Percentiles rank a stretch among this genome's conserved stretches.
phyloP scores from a whole-genome alignment of 257 asterid species.

The Solanum acaule region DNA sequence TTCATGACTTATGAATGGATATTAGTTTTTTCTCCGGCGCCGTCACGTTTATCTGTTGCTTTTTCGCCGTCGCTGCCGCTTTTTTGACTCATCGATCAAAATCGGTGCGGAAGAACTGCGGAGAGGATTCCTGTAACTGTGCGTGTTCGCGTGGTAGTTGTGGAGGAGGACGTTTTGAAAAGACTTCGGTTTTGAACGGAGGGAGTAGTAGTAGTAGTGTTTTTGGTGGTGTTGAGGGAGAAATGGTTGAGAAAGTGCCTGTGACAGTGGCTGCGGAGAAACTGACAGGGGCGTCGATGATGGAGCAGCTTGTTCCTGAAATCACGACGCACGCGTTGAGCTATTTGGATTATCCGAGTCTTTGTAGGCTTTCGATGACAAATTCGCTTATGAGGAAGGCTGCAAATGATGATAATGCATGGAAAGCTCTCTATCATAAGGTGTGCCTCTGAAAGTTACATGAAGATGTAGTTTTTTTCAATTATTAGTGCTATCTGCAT shows the following conservation, averaged over 20 bases:
- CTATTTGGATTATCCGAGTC: slow-evolving; percentile 90
- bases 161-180: neutral
- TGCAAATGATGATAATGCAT: slow-evolving; percentile 94
- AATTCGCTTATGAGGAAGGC: slow-evolving; percentile 92
- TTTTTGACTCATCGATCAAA: slow-evolving; percentile 21
- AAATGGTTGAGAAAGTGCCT: slow-evolving; percentile 10
- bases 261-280: slow-evolving; percentile 41
- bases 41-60: slow-evolving; percentile 38
- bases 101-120: slow-evolving; percentile 15
- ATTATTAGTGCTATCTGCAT: neutral
- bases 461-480: neutral
- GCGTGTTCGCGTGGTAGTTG: neutral
- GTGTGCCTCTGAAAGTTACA: slow-evolving; percentile 13
- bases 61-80: slow-evolving; percentile 33
- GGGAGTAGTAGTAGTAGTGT: neutral
- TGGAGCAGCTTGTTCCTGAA: slow-evolving; percentile 99
- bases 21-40: slow-evolving; percentile 17
- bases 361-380: slow-evolving; percentile 94
- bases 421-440: slow-evolving; percentile 95
- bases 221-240: neutral
- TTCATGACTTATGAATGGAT: slow-evolving; percentile 65
- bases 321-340: slow-evolving; percentile 92
- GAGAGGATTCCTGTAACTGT: neutral
- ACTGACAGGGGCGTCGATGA: slow-evolving; percentile 88
- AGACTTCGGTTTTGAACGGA: neutral